Conservation (phyloP, 2,329 filamentous ascomycete genomes). For the Claviceps sp. region DNA sequence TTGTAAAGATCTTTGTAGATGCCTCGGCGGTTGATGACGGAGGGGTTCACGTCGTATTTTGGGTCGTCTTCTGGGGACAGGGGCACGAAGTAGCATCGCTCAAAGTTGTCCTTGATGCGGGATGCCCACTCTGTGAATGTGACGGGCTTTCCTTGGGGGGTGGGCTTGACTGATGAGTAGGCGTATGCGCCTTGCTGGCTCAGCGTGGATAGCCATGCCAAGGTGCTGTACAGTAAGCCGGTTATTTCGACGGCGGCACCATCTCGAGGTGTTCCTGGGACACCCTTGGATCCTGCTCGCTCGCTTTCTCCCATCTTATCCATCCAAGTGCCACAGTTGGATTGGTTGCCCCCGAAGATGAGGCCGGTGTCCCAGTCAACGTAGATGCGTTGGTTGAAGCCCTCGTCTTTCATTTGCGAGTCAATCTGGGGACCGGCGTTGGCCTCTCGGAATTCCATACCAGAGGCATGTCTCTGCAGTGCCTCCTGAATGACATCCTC, state of each 20-base stretch:
- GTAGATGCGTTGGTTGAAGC: constrained; percentile 82
- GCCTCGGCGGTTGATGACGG: constrained; percentile 74
- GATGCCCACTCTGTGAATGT: constrained; percentile 67
- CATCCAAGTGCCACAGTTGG: constrained; percentile 98
- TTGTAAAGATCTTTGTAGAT: constrained; percentile 97
- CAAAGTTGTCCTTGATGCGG: constrained; percentile 74
- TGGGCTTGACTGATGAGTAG: constrained; percentile 54
- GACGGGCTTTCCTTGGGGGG: constrained; percentile 45
- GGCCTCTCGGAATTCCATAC: constrained; percentile 85
- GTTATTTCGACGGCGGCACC: constrained; percentile 93
- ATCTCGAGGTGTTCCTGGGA: constrained; percentile 92
- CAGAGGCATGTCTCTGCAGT: constrained; percentile 78
- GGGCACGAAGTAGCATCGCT: constrained; percentile 84
- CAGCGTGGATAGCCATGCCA: constrained; percentile 65
- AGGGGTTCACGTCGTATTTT: constrained; percentile 67
- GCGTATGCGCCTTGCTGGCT: constrained; percentile 56
- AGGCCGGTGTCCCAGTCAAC: constrained; percentile 86
- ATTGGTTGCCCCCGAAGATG: constrained; percentile 86
- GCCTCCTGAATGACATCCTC: constrained; percentile 88
- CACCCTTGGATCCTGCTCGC: constrained; percentile 78
- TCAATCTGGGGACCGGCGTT: constrained; percentile 85
- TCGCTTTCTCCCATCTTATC: constrained; percentile 99
- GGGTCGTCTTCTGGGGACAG: constrained; percentile 53
- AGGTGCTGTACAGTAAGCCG: constrained; percentile 78
- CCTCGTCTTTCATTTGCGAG: constrained; percentile 81